Conservation (phyloP, 176 grass and related monocot genomes). For the Avena sativa region DNA sequence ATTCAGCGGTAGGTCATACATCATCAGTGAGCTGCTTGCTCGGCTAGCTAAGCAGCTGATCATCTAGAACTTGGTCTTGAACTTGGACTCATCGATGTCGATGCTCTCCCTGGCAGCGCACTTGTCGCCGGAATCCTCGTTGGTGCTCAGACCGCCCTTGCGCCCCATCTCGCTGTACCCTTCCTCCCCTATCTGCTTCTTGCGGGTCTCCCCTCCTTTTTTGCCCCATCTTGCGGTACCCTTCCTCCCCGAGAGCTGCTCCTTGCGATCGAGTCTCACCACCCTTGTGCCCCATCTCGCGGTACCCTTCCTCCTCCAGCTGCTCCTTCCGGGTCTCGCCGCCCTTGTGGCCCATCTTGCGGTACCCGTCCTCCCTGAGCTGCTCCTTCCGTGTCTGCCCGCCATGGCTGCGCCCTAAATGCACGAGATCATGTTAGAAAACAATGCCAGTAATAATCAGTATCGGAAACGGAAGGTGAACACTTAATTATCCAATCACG, state of each 20-base stretch:
- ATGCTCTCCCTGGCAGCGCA: conserved; percentile 52
- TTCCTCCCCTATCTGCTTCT: conserved; percentile 59
- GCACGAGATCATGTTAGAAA: neutral
- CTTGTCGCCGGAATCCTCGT: conserved; percentile 59
- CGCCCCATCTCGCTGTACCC: conserved; percentile 68
- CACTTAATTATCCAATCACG: too few species aligned
- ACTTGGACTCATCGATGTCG: conserved; percentile 74
- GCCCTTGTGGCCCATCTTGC: conserved; percentile 65
- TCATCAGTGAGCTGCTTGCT: neutral
- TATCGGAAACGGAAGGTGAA: neutral
- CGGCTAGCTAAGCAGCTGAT: neutral
- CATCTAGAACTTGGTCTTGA: conserved; percentile 46
- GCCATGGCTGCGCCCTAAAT: conserved; percentile 62
- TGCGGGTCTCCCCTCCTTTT: conserved; percentile 17
- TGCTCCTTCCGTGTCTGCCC: conserved; percentile 33
- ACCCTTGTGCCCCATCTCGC: too few species aligned
- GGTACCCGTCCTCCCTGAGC: neutral
- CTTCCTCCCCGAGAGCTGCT: conserved; percentile 53
- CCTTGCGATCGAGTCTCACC: conserved; percentile 35
- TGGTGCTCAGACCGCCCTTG: too few species aligned
- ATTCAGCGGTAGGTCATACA: neutral
- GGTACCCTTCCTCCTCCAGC: too few species aligned
- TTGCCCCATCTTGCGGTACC: conserved; percentile 34
- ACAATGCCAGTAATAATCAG: neutral
- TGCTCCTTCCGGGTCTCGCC: conserved; percentile 28